These are phyloP conservation scores for Juglanconis oblonga DNA, from an alignment of 2,329 filamentous ascomycete species.

Conservation along the genomic window DNA sequence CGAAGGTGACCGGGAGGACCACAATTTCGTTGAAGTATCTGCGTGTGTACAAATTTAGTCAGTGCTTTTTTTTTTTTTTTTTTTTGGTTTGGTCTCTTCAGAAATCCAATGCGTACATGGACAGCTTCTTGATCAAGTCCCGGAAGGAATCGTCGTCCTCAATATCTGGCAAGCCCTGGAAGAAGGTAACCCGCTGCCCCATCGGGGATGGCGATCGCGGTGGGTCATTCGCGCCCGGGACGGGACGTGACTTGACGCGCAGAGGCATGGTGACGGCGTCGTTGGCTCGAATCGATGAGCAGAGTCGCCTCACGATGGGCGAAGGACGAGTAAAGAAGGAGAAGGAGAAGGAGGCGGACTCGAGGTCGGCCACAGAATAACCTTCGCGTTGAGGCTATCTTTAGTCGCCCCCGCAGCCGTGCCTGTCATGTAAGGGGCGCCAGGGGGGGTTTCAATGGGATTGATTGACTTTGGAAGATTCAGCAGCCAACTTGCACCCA, in stretches of 20 bases:
- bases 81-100: background rate
- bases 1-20: slow-evolving; percentile 65
- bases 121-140: slow-evolving; percentile 64
- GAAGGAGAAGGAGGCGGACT: background rate
- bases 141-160: slow-evolving; percentile 58
- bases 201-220: slow-evolving; percentile 35
- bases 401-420: background rate
- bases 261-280: slow-evolving; percentile 29
- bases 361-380: too few species aligned
- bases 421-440: background rate
- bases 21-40: slow-evolving; percentile 64
- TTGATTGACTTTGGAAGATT: background rate
- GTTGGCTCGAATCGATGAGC: background rate
- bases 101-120: slow-evolving; percentile 42
- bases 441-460: too few species aligned
- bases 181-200: slow-evolving; percentile 24
- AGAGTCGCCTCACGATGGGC: too few species aligned
- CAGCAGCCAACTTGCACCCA: background rate
- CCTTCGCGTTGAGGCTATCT: background rate
- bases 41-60: background rate
- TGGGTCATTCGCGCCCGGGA: slow-evolving; percentile 24
- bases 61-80: background rate
- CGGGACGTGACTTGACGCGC: slow-evolving; percentile 38
- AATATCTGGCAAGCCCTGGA: slow-evolving; percentile 51
- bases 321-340: background rate